phyloP scores from a whole-genome alignment of 2,329 filamentous ascomycete genomes.

The Metarhizium sp. region DNA sequence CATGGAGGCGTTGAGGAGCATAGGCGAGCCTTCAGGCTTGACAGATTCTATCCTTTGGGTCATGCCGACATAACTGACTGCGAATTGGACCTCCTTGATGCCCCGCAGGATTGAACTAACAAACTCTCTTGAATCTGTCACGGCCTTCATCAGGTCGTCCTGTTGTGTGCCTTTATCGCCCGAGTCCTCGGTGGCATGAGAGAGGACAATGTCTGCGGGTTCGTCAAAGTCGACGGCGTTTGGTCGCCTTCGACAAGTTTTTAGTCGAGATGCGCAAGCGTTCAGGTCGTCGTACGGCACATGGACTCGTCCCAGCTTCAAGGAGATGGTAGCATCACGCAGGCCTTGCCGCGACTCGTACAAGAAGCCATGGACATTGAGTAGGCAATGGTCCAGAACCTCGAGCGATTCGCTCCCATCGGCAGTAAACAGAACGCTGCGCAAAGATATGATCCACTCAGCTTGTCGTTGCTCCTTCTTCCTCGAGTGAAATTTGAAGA shows the following conservation, averaged over 20 bases:
- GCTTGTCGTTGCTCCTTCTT: slow-evolving; percentile 57
- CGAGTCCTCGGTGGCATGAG: slow-evolving; percentile 65
- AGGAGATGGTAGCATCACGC: slow-evolving; percentile 76
- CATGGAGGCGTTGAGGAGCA: slow-evolving; percentile 82
- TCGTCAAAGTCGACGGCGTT: slow-evolving; percentile 28
- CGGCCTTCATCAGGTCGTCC: slow-evolving; percentile 66
- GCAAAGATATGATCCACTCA: slow-evolving; percentile 84
- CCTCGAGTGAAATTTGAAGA: slow-evolving; percentile 58
- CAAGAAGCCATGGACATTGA: slow-evolving; percentile 87
- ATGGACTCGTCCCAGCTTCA: slow-evolving; percentile 86
- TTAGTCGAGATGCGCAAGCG: slow-evolving; percentile 49
- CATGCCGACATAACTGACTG: slow-evolving; percentile 80
- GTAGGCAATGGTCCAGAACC: slow-evolving; percentile 73
- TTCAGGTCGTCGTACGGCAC: slow-evolving; percentile 82
- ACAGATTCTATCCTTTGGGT: slow-evolving; percentile 68
- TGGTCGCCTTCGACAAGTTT: slow-evolving; percentile 30
- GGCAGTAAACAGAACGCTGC: slow-evolving; percentile 81
- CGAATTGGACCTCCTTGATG: slow-evolving; percentile 94
- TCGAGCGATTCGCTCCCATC: slow-evolving; percentile 79
- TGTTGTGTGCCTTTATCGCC: slow-evolving; percentile 56
- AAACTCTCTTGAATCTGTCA: slow-evolving; percentile 90
- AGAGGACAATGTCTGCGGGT: slow-evolving; percentile 54
- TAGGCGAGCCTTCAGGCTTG: slow-evolving; percentile 56
- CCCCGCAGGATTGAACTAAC: slow-evolving; percentile 81
- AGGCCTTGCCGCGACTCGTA: slow-evolving; percentile 80